Evolutionary conservation across 495 filamentous ascomycete species (phyloP).

Genomic region (Xeromyces bisporus): DNA sequence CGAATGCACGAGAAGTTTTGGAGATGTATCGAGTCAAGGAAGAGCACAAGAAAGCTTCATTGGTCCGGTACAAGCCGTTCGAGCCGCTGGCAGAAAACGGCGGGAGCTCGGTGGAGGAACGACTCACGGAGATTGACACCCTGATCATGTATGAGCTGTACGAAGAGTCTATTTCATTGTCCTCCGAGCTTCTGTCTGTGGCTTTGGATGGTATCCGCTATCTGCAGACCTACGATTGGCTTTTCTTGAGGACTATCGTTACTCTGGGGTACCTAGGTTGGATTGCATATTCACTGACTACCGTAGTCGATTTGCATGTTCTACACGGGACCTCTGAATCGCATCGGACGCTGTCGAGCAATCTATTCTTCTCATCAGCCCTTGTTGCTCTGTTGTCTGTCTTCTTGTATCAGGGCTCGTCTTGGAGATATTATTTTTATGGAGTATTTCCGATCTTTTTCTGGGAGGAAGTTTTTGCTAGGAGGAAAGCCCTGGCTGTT

Average conservation of each 20-base stretch:
- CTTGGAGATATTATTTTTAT: constrained; percentile 81
- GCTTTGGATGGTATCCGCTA: constrained; percentile 80
- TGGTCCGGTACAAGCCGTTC: constrained; percentile 65
- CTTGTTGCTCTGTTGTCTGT: constrained; percentile 59
- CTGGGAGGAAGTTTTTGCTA: constrained; percentile 90
- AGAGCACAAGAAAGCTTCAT: constrained; percentile 54
- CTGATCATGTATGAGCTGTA: constrained; percentile 50
- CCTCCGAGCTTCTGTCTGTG: constrained; percentile 54
- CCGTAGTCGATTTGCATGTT: constrained; percentile 79
- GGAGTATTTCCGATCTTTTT: constrained; percentile 82
- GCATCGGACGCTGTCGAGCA: constrained; percentile 43
- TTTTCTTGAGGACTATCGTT: constrained; percentile 87
- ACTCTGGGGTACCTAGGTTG: constrained; percentile 90
- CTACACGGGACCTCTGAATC: constrained; percentile 54
- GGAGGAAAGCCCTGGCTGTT: constrained; percentile 47
- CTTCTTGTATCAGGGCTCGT: constrained; percentile 61
- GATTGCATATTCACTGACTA: constrained; percentile 89
- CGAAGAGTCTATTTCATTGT: constrained; percentile 59
- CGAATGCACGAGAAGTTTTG: constrained; percentile 75
- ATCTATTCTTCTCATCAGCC: constrained; percentile 55
- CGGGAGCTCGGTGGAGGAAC: constrained; percentile 44
- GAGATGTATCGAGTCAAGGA: constrained; percentile 98
- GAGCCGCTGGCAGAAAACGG: constrained; percentile 36
- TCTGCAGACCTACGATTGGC: constrained; percentile 92
- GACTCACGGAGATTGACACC: constrained; percentile 47